Evolutionary conservation across 805 yeast genomes (phyloP).

Genomic region (Cyberlindnera petersonii): DNA sequence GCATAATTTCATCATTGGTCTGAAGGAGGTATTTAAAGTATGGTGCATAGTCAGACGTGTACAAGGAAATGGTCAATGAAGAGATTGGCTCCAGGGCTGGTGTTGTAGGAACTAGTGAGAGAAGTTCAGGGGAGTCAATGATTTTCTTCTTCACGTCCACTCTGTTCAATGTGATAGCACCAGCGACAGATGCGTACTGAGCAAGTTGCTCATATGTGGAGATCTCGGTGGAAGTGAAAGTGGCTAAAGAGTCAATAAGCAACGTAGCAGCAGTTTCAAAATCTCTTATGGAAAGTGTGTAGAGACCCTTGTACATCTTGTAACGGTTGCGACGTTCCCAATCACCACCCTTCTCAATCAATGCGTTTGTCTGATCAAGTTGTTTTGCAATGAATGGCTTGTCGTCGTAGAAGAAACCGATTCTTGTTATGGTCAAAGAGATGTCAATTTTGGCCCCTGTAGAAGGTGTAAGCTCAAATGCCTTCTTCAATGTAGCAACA

Average conservation of each 20-base stretch:
- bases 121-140: conserved; percentile 90
- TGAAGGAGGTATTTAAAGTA: conserved; percentile 75
- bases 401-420: conserved; percentile 89
- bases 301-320: conserved; percentile 87
- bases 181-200: conserved; percentile 82
- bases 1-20: conserved; percentile 68
- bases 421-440: conserved; percentile 71
- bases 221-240: conserved; percentile 90
- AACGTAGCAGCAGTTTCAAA: conserved; percentile 82
- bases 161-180: conserved; percentile 77
- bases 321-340: conserved; percentile 97
- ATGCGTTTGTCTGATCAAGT: conserved; percentile 64
- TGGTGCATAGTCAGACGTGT: conserved; percentile 80
- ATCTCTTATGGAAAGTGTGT: conserved; percentile 77
- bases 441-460: conserved; percentile 90
- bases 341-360: conserved; percentile 96
- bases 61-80: conserved; percentile 78
- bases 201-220: conserved; percentile 88
- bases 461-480: conserved; percentile 75
- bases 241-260: conserved; percentile 86
- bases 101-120: conserved; percentile 71
- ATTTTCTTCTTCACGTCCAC: conserved; percentile 79
- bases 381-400: conserved; percentile 62
- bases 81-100: conserved; percentile 74
- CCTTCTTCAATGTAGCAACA: conserved; percentile 58